Evolutionary conservation across 2,329 filamentous ascomycete genomes (phyloP).

Genomic region (Massarina eburnea): DNA sequence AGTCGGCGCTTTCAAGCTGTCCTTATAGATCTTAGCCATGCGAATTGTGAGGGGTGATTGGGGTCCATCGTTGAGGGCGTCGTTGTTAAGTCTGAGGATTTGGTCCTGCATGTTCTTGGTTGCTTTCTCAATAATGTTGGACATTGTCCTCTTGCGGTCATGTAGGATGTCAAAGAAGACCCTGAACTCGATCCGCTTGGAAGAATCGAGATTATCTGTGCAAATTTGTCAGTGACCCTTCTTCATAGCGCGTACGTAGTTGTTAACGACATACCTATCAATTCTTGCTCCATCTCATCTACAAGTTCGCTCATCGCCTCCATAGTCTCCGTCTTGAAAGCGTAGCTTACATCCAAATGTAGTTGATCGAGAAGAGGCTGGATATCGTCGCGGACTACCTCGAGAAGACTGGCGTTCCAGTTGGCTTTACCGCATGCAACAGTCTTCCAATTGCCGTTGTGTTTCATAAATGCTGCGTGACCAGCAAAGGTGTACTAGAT

Average conservation of each 20-base stretch:
- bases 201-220: too few species aligned
- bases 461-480: slow-evolving; percentile 1
- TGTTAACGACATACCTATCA: not conserved
- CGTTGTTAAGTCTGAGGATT: not conserved
- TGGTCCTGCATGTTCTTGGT: not conserved
- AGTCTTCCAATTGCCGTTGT: slow-evolving; percentile 1
- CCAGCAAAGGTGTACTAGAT: not conserved
- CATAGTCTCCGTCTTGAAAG: not conserved
- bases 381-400: not conserved
- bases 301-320: not conserved
- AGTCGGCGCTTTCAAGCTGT: not conserved
- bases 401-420: slow-evolving; percentile 1
- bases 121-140: not conserved
- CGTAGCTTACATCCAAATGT: not conserved
- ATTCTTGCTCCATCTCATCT: not conserved
- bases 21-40: slow-evolving; percentile 3
- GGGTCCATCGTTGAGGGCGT: slow-evolving; percentile 3
- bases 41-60: not conserved
- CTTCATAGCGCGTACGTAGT: too few species aligned
- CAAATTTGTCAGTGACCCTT: too few species aligned
- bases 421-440: not conserved
- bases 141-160: not conserved
- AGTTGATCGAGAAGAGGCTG: not conserved
- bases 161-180: not conserved
- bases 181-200: too few species aligned